Percentiles rank a stretch among this genome's conserved stretches.
Evolutionary conservation across 75 land plant species (phyloP).

Genomic region (Picea glauca): DNA sequence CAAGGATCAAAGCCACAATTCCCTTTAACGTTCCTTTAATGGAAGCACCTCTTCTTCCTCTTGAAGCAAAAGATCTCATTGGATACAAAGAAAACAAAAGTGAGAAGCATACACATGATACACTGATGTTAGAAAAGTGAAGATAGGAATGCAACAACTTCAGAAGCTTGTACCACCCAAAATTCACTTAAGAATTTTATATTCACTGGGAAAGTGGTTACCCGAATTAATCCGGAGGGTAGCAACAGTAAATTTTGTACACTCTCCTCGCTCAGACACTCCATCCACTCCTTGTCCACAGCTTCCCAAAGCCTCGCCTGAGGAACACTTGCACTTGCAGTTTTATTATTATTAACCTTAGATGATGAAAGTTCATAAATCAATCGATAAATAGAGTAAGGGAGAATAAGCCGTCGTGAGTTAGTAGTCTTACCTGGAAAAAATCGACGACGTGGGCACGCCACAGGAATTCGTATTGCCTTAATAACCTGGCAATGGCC

Average conservation of each 20-base stretch:
- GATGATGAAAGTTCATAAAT: not conserved
- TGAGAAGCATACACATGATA: too few relatives aligned
- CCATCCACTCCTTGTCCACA: constrained; percentile 71
- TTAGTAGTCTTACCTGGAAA: constrained; percentile 44
- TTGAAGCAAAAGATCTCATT: too few relatives aligned
- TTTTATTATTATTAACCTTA: not conserved
- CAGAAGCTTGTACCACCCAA: too few relatives aligned
- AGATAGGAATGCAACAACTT: too few relatives aligned
- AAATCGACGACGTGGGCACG: constrained; percentile 86
- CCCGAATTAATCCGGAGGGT: constrained; percentile 51
- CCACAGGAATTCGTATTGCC: constrained; percentile 40
- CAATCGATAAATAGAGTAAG: not conserved
- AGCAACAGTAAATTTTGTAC: constrained; percentile 54
- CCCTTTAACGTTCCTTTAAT: too few relatives aligned
- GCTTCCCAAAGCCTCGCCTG: constrained; percentile 82
- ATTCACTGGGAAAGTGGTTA: too few relatives aligned
- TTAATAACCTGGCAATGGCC: constrained; percentile 53
- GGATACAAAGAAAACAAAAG: too few relatives aligned
- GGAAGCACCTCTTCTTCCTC: too few relatives aligned
- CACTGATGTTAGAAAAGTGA: too few relatives aligned
- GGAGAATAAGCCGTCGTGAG: not conserved
- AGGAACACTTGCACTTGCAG: not conserved
- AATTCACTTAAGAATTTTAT: too few relatives aligned
- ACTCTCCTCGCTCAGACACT: constrained; percentile 47
- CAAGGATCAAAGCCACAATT: too few relatives aligned